These are phyloP conservation scores for Pichia sp. DNA, from an alignment of 1,139 yeast species.

Conservation along the genomic window DNA sequence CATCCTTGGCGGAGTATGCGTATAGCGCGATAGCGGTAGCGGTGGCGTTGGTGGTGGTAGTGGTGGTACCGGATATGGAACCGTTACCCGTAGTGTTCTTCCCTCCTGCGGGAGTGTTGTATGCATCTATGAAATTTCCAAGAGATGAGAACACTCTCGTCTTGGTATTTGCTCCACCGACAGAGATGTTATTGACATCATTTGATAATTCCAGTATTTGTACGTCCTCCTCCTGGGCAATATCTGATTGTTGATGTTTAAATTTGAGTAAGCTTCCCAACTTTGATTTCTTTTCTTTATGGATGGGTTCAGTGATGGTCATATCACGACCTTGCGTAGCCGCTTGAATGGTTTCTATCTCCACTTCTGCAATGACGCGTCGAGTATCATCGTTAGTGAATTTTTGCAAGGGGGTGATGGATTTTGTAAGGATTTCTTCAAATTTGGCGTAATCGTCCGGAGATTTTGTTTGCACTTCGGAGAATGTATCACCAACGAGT, in stretches of 20 bases:
- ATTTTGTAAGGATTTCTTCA: conserved; percentile 50
- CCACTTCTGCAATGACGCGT: conserved; percentile 74
- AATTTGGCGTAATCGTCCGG: conserved; percentile 39
- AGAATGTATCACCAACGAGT: conserved; percentile 29
- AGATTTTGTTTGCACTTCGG: conserved; percentile 30
- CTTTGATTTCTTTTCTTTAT: conserved; percentile 43
- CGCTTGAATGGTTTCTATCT: conserved; percentile 81
- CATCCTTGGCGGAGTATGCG: conserved; percentile 61
- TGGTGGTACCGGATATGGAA: conserved; percentile 17
- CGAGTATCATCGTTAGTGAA: conserved; percentile 69
- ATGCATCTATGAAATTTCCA: conserved; percentile 12
- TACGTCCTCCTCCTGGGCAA: too few relatives aligned
- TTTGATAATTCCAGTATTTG: conserved; percentile 10
- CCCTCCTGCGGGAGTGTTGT: conserved; percentile 10
- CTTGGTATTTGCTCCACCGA: conserved; percentile 13
- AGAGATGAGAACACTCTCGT: conserved; percentile 12
- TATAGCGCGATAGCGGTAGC: conserved; percentile 51
- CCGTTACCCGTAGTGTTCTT: conserved; percentile 1
- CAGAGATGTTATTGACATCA: conserved; percentile 10
- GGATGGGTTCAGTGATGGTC: conserved; percentile 38
- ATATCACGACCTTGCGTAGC: conserved; percentile 75
- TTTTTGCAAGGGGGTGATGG: conserved; percentile 50
- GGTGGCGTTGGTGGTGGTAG: conserved; percentile 6
- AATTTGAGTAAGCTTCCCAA: too few relatives aligned
- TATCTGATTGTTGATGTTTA: too few relatives aligned